Evolutionary conservation across 2,329 filamentous ascomycete genomes (phyloP).

Genomic region (Colletotrichum somersetense): DNA sequence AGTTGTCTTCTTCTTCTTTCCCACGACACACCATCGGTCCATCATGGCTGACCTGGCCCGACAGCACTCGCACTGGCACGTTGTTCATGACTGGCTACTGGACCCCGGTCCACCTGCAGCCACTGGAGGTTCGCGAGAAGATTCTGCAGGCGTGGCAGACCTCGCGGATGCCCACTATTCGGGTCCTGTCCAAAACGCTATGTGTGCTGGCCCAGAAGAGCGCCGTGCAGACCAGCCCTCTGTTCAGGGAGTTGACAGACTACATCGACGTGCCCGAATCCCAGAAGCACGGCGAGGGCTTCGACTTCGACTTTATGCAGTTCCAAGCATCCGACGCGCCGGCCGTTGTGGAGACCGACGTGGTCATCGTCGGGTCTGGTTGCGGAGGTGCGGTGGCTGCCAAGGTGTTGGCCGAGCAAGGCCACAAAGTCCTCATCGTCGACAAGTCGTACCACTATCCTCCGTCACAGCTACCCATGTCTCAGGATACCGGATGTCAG

Average conservation of each 20-base stretch:
- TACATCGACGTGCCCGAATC: slow-evolving; percentile 67
- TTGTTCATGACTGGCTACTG: slow-evolving; percentile 76
- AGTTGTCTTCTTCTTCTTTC: slow-evolving; percentile 44
- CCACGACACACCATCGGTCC: not conserved
- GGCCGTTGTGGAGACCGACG: slow-evolving; percentile 78
- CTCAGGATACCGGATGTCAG: slow-evolving; percentile 67
- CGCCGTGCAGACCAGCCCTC: slow-evolving; percentile 68
- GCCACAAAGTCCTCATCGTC: slow-evolving; percentile 80
- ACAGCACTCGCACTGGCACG: slow-evolving; percentile 72
- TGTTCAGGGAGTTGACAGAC: slow-evolving; percentile 67
- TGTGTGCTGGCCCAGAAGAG: slow-evolving; percentile 65
- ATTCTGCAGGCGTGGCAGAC: slow-evolving; percentile 74
- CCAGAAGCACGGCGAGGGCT: slow-evolving; percentile 64
- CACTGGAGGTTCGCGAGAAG: slow-evolving; percentile 69
- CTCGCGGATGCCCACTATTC: slow-evolving; percentile 67
- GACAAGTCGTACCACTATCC: slow-evolving; percentile 86
- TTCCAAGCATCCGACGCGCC: slow-evolving; percentile 58
- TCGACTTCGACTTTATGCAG: slow-evolving; percentile 73
- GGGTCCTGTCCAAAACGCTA: slow-evolving; percentile 68
- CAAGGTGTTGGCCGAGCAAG: slow-evolving; percentile 83
- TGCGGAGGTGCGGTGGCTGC: slow-evolving; percentile 87
- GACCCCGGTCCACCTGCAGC: slow-evolving; percentile 72
- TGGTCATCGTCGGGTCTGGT: slow-evolving; percentile 88
- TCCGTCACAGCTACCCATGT: slow-evolving; percentile 80
- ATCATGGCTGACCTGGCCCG: slow-evolving; percentile 4